Evolutionary conservation across 169 alveolate genomes (phyloP).

Genomic region (Eimeria sp.): DNA sequence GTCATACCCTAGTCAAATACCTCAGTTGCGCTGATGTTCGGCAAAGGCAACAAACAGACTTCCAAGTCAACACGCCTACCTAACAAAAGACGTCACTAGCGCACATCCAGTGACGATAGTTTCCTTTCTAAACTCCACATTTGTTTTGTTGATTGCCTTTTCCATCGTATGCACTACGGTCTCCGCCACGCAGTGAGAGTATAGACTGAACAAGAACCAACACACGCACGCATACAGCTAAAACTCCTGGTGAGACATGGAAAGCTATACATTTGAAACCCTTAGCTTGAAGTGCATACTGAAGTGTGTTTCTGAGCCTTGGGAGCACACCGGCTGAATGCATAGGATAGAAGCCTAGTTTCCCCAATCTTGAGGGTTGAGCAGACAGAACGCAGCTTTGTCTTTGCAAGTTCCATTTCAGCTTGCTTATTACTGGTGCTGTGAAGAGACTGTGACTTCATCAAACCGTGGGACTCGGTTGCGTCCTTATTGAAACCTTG

Average conservation of each 20-base stretch:
- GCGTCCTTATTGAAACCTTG: not conserved
- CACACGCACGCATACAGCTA: not conserved
- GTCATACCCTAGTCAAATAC: not conserved
- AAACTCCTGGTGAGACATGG: not conserved
- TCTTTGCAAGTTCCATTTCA: constrained; percentile 63
- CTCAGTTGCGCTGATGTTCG: not conserved
- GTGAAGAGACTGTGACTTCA: not conserved
- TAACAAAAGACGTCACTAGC: constrained; percentile 41
- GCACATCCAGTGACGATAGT: constrained; percentile 57
- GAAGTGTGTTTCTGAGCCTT: not conserved
- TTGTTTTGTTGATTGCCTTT: constrained; percentile 17
- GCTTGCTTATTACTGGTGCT: not conserved
- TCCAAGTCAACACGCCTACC: not conserved
- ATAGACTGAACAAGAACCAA: constrained; percentile 3
- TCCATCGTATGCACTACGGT: constrained; percentile 33
- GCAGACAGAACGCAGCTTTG: constrained; percentile 36
- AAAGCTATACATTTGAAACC: not conserved
- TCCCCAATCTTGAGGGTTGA: constrained; percentile 23
- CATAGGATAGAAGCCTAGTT: constrained; percentile 54
- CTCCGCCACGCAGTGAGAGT: constrained; percentile 31
- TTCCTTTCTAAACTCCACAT: constrained; percentile 19
- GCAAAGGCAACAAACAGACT: not conserved
- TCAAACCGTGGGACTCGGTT: not conserved
- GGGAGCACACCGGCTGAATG: constrained; percentile 45
- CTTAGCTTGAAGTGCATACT: not conserved